These are phyloP conservation scores for Aspergillus baeticus DNA, from an alignment of 495 filamentous ascomycete species.

Conservation along the genomic window DNA sequence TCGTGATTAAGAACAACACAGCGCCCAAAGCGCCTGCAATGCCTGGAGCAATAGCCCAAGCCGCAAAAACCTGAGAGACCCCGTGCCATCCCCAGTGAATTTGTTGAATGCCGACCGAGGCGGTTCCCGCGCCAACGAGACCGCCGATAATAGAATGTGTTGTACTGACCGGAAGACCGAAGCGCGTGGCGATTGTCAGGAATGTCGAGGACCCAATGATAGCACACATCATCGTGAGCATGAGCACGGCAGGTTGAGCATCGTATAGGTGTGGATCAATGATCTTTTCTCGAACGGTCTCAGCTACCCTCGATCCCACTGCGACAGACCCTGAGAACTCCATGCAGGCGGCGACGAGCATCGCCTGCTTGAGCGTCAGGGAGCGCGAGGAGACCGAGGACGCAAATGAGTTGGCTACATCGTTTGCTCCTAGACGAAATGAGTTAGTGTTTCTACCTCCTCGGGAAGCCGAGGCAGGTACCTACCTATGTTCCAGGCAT, in stretches of 20 bases:
- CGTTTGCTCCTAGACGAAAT: constrained; percentile 4
- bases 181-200: constrained; percentile 6
- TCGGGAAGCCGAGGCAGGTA: background rate
- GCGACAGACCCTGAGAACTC: constrained; percentile 4
- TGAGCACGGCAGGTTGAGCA: background rate
- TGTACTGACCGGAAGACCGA: constrained; percentile 6
- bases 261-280: constrained; percentile 14
- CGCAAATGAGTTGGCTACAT: constrained; percentile 12
- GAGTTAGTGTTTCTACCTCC: background rate
- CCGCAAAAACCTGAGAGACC: constrained; percentile 9
- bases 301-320: constrained; percentile 9
- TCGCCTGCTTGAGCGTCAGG: constrained; percentile 9
- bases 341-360: constrained; percentile 12
- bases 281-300: constrained; percentile 2
- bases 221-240: constrained; percentile 14
- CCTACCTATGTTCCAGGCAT: constrained; percentile 12
- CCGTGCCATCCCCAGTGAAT: constrained; percentile 13
- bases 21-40: constrained; percentile 3
- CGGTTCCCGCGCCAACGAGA: constrained; percentile 2
- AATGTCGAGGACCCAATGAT: constrained; percentile 10
- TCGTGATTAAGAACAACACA: constrained; percentile 6
- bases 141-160: constrained; percentile 12
- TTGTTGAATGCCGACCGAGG: constrained; percentile 5
- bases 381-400: constrained; percentile 12
- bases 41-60: constrained; percentile 8